Conservation (phyloP, 116 monocot genomes). For the Iris pallida region DNA sequence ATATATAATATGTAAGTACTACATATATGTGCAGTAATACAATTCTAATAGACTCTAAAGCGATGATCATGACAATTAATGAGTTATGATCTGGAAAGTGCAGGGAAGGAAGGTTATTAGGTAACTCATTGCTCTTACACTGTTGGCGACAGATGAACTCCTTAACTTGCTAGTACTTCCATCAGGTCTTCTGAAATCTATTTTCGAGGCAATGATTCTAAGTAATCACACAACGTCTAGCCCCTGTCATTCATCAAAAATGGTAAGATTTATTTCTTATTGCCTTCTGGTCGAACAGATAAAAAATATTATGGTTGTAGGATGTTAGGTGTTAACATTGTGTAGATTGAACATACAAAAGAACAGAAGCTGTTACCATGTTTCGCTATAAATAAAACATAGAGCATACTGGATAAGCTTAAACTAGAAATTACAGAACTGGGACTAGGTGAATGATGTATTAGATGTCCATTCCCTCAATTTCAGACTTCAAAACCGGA, state of each 20-base stretch:
- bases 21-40: neutral
- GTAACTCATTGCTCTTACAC: slow-evolving; percentile 38
- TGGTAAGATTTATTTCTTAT: neutral
- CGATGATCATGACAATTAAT: neutral
- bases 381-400: too few species aligned
- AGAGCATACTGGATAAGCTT: too few species aligned
- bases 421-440: too few species aligned
- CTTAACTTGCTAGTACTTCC: slow-evolving; percentile 75
- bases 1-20: neutral
- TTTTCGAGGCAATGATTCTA: slow-evolving; percentile 89
- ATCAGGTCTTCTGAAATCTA: slow-evolving; percentile 99
- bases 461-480: too few species aligned
- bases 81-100: neutral
- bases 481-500: too few species aligned
- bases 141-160: slow-evolving; percentile 87
- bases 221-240: slow-evolving; percentile 82
- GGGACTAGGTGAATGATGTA: too few species aligned
- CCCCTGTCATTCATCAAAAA: slow-evolving; percentile 48
- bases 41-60: neutral
- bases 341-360: too few species aligned
- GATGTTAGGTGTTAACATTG: too few species aligned
- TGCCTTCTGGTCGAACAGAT: neutral
- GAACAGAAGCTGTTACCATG: too few species aligned
- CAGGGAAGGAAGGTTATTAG: neutral
- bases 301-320: too few species aligned